phyloP scores from a whole-genome alignment of 441 rosid species.

The Jatropha multifida region DNA sequence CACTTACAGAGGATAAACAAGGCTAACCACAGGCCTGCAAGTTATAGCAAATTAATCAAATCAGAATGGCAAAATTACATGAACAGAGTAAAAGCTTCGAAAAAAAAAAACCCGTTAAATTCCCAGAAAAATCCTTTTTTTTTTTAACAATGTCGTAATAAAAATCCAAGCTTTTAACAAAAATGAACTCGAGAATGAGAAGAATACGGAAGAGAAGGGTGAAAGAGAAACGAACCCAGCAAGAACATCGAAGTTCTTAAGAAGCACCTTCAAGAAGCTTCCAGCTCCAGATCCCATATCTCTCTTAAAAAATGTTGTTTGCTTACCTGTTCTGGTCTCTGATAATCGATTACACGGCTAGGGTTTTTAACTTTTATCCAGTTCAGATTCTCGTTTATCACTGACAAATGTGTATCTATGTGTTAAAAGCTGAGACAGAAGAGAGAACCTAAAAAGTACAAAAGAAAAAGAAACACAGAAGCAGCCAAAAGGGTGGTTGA shows the following conservation, averaged over 20 bases:
- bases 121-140: neutral
- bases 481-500: neutral
- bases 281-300: slow-evolving; percentile 53
- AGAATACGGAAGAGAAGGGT: neutral
- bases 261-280: slow-evolving; percentile 69
- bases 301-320: neutral
- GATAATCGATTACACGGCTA: neutral
- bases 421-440: neutral
- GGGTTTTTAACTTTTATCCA: neutral
- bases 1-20: slow-evolving; percentile 92
- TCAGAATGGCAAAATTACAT: slow-evolving; percentile 12
- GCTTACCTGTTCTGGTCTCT: neutral
- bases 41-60: slow-evolving; percentile 15
- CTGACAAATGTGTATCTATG: neutral
- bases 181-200: neutral
- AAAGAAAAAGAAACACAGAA: neutral
- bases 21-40: slow-evolving; percentile 93
- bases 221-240: slow-evolving; percentile 54
- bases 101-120: neutral
- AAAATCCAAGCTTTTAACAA: neutral
- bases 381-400: neutral
- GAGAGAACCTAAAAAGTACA: neutral
- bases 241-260: slow-evolving; percentile 90
- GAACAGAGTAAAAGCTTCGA: neutral
- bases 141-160: neutral